Evolutionary conservation across 2,329 filamentous ascomycete genomes (phyloP), one percentile per base, ranked within the genome.

Genomic region (Penicillium sp.): DNA sequence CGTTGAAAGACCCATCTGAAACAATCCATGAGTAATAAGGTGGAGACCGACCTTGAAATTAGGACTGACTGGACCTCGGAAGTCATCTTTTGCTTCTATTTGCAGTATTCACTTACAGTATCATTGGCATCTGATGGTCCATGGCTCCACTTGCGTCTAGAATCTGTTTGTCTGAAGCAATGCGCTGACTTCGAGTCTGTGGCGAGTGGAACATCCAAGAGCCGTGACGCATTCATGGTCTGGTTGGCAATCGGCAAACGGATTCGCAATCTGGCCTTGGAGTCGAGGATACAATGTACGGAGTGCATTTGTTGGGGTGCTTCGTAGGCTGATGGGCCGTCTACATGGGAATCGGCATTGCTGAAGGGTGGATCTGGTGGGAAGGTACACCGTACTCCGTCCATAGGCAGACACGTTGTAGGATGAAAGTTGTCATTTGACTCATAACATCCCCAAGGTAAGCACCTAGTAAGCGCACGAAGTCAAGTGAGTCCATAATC

Each of bases 131-230:
- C 13, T 2, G 36, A n/a, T 37, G 8, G n/a, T n/a, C n/a, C n/a
- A n/a, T n/a, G 18, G 33, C 46, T 49, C 46, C 46, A 33, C 46
- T 31, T 44, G 46, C 33, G 30, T 49, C 46, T 44, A 38, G 46
- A 49, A 39, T 18, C 16, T 43, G 10, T 25, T 25, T 29, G 18
- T 11, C 19, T 18, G 6, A 34, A 12, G 22, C 19, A 3, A 41
- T 46, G 19, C 19, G 22, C 11, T 7, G 12, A 16, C n/a, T 35
- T 46, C 16, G 12, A 31, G 19, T 29, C 14, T 37, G 25, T 42
- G 45, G 36, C 37, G 11, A 48, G 12, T 37, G 31, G 28, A 35
- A 36, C 18, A 22, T 22, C 5, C 19, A 5, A 3, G 5, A 25
- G 39, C 18, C 35, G 11, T 27, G 16, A 25, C 10, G 14, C n/a